Percentiles rank a stretch among this genome's conserved stretches.
phyloP scores from a whole-genome alignment of 352 stramenopile genomes.

The Pythium grandisporangium region DNA sequence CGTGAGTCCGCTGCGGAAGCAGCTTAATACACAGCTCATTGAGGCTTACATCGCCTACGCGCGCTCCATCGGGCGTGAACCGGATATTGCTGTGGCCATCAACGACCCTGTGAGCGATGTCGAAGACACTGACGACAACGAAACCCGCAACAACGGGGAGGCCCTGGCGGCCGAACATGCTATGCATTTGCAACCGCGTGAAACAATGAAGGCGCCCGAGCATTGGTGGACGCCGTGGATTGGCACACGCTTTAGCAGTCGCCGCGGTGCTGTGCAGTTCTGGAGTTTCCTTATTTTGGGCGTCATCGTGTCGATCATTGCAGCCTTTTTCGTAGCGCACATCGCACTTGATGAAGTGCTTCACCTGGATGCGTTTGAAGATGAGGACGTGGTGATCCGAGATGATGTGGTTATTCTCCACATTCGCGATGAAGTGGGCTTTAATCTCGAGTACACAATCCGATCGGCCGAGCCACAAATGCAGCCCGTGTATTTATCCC shows the following conservation, averaged over 20 bases:
- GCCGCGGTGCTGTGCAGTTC: conserved; percentile 25
- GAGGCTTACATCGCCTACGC: conserved; percentile 94
- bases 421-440: conserved; percentile 50
- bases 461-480: conserved; percentile 4
- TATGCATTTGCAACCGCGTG: conserved; percentile 29
- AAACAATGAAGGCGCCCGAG: conserved; percentile 16
- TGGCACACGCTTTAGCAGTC: conserved; percentile 31
- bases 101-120: conserved; percentile 42
- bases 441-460: conserved; percentile 43
- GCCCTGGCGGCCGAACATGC: conserved; percentile 7
- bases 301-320: conserved; percentile 17
- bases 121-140: too few relatives aligned
- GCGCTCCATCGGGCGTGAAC: conserved; percentile 77
- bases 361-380: conserved; percentile 50
- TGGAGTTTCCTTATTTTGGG: conserved; percentile 26
- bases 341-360: conserved; percentile 47
- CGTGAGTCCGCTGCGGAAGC: conserved; percentile 81
- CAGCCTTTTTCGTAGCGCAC: conserved; percentile 17
- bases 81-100: conserved; percentile 83
- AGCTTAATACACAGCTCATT: conserved; percentile 89
- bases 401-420: conserved; percentile 50
- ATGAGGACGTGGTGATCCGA: conserved; percentile 33
- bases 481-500: too few relatives aligned
- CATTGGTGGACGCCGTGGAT: conserved; percentile 41
- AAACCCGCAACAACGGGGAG: too few relatives aligned